These are phyloP conservation scores for Eucalyptus curtisii DNA, from an alignment of 345 rosid species.

Conservation along the genomic window DNA sequence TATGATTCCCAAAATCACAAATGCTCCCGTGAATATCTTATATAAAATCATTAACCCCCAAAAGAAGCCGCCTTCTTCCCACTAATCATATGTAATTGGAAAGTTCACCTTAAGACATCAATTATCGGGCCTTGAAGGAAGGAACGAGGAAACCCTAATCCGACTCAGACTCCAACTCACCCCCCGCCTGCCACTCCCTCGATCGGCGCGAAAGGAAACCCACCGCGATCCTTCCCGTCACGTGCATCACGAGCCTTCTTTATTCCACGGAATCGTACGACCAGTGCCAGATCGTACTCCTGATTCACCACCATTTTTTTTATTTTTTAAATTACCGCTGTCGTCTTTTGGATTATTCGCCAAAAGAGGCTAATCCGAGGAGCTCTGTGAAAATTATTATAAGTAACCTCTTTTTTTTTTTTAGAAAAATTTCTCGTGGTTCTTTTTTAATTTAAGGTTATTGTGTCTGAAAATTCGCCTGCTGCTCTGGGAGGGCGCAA, in stretches of 20 bases:
- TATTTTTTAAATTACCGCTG: not conserved
- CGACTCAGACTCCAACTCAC: not conserved
- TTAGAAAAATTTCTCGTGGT: not conserved
- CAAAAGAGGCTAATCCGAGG: not conserved
- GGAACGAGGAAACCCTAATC: not conserved
- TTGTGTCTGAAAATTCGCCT: not conserved
- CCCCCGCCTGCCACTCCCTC: not conserved
- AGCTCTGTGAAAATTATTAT: not conserved
- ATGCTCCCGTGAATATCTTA: fast-evolving
- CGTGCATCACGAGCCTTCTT: not conserved
- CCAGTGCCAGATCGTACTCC: not conserved
- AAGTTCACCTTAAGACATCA: not conserved
- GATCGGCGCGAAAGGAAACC: not conserved
- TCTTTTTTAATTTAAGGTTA: not conserved
- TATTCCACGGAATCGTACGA: not conserved
- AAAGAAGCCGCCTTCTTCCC: not conserved
- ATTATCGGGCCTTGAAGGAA: not conserved
- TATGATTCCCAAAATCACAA: not conserved
- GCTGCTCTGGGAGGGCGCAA: constrained; percentile 30
- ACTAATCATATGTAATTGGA: not conserved
- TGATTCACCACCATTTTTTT: not conserved
- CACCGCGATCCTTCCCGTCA: not conserved
- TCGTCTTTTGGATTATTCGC: not conserved
- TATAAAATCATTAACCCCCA: not conserved
- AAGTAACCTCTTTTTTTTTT: not conserved